phyloP scores from a whole-genome alignment of 2,329 filamentous ascomycete species.

The Huntiella decipiens region DNA sequence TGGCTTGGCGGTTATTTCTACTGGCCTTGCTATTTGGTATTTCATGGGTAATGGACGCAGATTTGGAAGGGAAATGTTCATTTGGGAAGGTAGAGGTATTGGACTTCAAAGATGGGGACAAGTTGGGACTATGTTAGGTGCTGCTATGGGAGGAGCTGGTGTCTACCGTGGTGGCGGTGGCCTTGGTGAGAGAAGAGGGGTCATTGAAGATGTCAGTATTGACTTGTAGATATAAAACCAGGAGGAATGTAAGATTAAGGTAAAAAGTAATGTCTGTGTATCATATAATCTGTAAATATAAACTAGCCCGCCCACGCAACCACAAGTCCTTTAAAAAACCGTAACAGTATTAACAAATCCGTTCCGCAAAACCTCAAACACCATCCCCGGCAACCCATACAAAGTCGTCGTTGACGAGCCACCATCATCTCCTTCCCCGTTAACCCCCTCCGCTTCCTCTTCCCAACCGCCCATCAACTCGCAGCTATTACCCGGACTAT shows the following conservation, averaged over 20 bases:
- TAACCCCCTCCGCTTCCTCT: conserved; percentile 33
- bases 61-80: too few relatives aligned
- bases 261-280: not conserved
- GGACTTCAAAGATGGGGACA: conserved; percentile 21
- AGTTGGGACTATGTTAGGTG: conserved; percentile 25
- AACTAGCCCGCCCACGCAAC: not conserved
- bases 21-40: too few relatives aligned
- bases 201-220: conserved; percentile 8
- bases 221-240: conserved; percentile 6
- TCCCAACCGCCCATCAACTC: conserved; percentile 77
- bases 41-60: too few relatives aligned
- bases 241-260: not conserved
- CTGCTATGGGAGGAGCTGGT: conserved; percentile 10
- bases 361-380: conserved; percentile 93
- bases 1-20: conserved; percentile 15
- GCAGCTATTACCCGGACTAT: conserved; percentile 76
- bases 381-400: conserved; percentile 80
- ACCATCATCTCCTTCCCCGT: conserved; percentile 26
- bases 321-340: conserved; percentile 45
- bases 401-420: conserved; percentile 55
- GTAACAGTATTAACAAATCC: conserved; percentile 77
- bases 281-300: not conserved
- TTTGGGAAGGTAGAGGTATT: too few relatives aligned
- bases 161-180: not conserved
- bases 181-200: not conserved